A percentile compares a stretch with the other conserved stretches of the same genome.
Evolutionary conservation across 805 yeast genomes (phyloP).

Genomic region (Candida cerambycidarum): DNA sequence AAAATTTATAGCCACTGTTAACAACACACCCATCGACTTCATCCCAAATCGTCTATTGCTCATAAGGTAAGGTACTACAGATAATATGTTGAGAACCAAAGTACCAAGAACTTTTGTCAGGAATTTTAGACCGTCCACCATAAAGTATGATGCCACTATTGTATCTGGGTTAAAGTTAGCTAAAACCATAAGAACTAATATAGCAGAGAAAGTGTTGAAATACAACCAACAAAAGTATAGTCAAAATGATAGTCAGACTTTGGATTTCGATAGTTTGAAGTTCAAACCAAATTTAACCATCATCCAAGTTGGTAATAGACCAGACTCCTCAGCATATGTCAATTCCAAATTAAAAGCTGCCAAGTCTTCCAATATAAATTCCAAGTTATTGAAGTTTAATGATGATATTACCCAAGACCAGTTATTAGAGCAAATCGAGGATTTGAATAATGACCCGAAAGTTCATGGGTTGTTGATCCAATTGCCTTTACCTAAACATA

Average conservation of each 20-base stretch:
- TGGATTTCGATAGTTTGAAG: conserved; percentile 28
- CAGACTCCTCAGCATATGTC: conserved; percentile 90
- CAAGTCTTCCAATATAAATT: conserved; percentile 71
- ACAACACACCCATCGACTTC: too few relatives aligned
- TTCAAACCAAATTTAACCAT: conserved; percentile 79
- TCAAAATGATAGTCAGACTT: conserved; percentile 13
- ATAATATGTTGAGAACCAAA: conserved; percentile 1
- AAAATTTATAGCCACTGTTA: conserved; percentile 1
- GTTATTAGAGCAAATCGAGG: conserved; percentile 56
- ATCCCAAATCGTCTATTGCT: too few relatives aligned
- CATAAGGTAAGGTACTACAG: too few relatives aligned
- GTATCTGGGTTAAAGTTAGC: conserved; percentile 46
- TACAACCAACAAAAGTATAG: conserved; percentile 34
- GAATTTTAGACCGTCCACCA: background rate
- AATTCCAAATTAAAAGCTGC: conserved; percentile 91
- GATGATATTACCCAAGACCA: conserved; percentile 61
- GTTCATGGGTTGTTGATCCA: conserved; percentile 87
- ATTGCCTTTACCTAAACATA: conserved; percentile 79
- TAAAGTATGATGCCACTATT: conserved; percentile 12
- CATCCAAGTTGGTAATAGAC: conserved; percentile 86
- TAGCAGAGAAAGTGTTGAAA: conserved; percentile 40
- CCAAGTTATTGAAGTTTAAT: conserved; percentile 63
- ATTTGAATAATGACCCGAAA: conserved; percentile 67
- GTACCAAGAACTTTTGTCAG: background rate
- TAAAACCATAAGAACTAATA: conserved; percentile 31